These are phyloP conservation scores for Pseudonitzschia pungens DNA, from an alignment of 108 stramenopile species.

Conservation along the genomic window DNA sequence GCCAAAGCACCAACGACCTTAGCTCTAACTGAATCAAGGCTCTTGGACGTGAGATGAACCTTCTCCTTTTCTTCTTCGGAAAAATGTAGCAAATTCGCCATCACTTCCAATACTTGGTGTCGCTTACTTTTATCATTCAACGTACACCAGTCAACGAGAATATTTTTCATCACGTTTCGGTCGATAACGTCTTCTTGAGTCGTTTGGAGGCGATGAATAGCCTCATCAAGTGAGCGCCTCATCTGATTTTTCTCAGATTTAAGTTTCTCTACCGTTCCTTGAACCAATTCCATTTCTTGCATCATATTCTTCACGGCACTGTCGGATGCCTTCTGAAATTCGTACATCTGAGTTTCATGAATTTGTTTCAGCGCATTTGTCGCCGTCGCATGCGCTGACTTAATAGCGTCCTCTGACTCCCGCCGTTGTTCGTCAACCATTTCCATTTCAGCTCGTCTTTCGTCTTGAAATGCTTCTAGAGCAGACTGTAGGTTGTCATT, in stretches of 20 bases:
- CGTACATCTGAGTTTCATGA: constrained; percentile 58
- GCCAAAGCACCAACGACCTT: constrained; percentile 63
- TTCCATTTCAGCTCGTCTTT: constrained; percentile 79
- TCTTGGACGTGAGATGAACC: constrained; percentile 57
- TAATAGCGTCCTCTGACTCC: constrained; percentile 61
- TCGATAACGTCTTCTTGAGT: constrained; percentile 92
- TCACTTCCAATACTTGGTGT: constrained; percentile 72
- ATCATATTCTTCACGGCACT: constrained; percentile 56
- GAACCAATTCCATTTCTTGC: constrained; percentile 58
- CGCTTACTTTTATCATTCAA: constrained; percentile 66
- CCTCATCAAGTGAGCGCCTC: constrained; percentile 82
- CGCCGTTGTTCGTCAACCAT: constrained; percentile 68
- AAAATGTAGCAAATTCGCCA: constrained; percentile 85
- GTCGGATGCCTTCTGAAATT: constrained; percentile 62
- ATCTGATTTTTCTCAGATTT: constrained; percentile 75
- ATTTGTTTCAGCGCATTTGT: constrained; percentile 57
- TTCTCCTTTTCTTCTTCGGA: constrained; percentile 84
- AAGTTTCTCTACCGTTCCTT: constrained; percentile 43
- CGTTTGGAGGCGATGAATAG: constrained; percentile 78
- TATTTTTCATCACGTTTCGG: constrained; percentile 84
- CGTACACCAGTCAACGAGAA: constrained; percentile 85
- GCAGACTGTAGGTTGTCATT: constrained; percentile 77
- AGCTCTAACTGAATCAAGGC: constrained; percentile 32
- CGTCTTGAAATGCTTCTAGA: constrained; percentile 81
- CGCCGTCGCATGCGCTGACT: constrained; percentile 69